Evolutionary conservation across 331 rosid species (phyloP).

Genomic region (Acacia pycnantha): DNA sequence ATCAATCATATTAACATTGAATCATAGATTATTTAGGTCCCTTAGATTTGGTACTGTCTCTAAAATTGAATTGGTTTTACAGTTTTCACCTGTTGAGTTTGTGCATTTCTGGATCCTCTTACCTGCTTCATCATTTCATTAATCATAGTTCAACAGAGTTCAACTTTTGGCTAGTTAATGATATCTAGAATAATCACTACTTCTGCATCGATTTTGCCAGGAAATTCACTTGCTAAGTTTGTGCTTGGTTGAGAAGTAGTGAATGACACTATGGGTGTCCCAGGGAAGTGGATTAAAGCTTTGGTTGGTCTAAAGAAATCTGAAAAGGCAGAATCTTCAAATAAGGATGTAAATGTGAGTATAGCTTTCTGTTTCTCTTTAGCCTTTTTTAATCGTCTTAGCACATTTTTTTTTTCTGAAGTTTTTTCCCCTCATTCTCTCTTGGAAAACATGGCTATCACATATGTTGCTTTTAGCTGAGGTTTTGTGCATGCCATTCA

Average conservation of each 20-base stretch:
- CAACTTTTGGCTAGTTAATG: conserved; percentile 15
- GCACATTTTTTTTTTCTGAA: neutral
- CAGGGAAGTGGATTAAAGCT: conserved; percentile 94
- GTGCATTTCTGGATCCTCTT: conserved; percentile 15
- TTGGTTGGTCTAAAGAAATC: conserved; percentile 87
- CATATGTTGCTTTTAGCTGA: conserved; percentile 6
- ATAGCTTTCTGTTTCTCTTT: conserved; percentile 1
- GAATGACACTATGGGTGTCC: conserved; percentile 67
- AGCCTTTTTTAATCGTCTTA: neutral
- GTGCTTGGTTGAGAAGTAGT: conserved; percentile 41
- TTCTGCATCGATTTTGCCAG: conserved; percentile 22
- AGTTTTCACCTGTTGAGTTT: neutral
- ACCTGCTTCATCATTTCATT: neutral
- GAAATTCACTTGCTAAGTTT: conserved; percentile 36
- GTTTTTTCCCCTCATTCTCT: neutral
- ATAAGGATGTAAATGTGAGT: conserved; percentile 64
- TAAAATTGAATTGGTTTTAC: conserved; percentile 5
- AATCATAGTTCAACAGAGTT: conserved; percentile 12
- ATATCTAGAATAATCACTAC: neutral
- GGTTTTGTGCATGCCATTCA: neutral
- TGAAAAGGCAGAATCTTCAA: conserved; percentile 66
- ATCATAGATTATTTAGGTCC: neutral
- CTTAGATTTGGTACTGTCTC: neutral
- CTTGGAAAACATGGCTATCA: conserved; percentile 12
- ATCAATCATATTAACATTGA: neutral